Base-by-base conservation (phyloP, 176 grass and related monocot genomes). In the Echinochloa phyllopogon region DNA sequence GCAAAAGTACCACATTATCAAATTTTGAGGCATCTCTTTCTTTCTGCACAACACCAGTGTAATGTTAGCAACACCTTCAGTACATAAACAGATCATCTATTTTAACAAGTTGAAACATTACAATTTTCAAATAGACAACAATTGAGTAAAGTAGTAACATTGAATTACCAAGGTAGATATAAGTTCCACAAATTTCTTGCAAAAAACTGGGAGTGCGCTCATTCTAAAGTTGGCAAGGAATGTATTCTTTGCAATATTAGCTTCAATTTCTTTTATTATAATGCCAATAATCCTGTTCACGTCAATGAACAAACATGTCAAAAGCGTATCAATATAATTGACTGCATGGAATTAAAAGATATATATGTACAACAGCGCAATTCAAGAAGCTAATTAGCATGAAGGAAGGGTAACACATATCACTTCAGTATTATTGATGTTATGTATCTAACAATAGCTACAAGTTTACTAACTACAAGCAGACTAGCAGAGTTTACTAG, bases 151-250 rank as follows among this genome's bases (percentile, higher is more conserved):
- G 44, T 84, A 53, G 62, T 60, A 65, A 65, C 16, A 83, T 59
- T 72, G 63, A 85, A 83, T 92, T 88, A 98, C 95, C 93, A 98
- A 95, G 78, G 92, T 90, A 58, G 82, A 84, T 29, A 98, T 89
- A 93, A 98, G 93, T 85, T 93, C 87, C 44, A 98, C 91, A 86
- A 95, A 98, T 86, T 98, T 98, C 82, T 90, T 91, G 84, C 93
- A 91, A 55, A 98, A 89, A 44, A 84, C 85, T 90, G 87, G 91
- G 67, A 98, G 84, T 9, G 89, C 61, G 41, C 91, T 93, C 95
- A 98, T 95, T 84, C 93, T 95, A 87, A 98, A 98, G 85, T 93
- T 98, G 58, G 89, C 91, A 78, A 98, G 95, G 75, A 98, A 95
- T 61, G 93, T 93, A 70, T 92, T 98, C 76, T 91, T 93, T 52